Conservation (phyloP, 2,329 filamentous ascomycete genomes). For the Fusarium nelsonii region DNA sequence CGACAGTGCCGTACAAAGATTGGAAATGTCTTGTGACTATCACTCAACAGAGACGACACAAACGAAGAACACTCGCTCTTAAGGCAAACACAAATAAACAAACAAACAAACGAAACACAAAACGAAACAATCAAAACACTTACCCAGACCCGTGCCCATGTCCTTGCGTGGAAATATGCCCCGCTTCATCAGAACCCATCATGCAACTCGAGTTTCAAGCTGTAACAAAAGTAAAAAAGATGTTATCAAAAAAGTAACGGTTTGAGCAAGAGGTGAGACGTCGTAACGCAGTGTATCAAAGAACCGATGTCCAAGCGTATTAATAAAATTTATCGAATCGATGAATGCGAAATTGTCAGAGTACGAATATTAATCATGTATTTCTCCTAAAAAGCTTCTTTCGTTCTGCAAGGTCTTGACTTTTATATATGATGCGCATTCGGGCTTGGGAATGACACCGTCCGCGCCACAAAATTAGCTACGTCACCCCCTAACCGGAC, state of each 20-base stretch:
- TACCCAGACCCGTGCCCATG: slow-evolving; percentile 25
- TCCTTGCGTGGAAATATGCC: slow-evolving; percentile 36
- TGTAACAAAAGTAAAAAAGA: slow-evolving; percentile 18
- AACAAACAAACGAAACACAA: slow-evolving; percentile 7
- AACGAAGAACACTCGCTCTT: slow-evolving; percentile 12
- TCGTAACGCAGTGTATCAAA: not conserved
- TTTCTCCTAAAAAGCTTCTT: not conserved
- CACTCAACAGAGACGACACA: not conserved
- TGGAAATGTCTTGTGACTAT: not conserved
- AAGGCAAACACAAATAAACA: not conserved
- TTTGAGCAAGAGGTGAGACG: slow-evolving; percentile 17
- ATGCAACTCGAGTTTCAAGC: slow-evolving; percentile 42
- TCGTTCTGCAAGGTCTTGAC: slow-evolving; percentile 4
- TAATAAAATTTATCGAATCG: not conserved
- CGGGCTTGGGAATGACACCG: slow-evolving; percentile 24
- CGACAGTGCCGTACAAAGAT: not conserved
- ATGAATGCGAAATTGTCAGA: not conserved
- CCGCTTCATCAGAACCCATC: slow-evolving; percentile 44
- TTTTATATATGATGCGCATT: slow-evolving; percentile 34
- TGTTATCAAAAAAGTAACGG: not conserved
- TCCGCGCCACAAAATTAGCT: slow-evolving; percentile 40
- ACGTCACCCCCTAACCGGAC: slow-evolving; percentile 39
- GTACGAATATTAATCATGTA: not conserved
- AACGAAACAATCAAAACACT: slow-evolving; percentile 33
- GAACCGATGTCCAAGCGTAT: not conserved